Conservation (phyloP, 495 filamentous ascomycete genomes). For the Xylaria flabelliformis region DNA sequence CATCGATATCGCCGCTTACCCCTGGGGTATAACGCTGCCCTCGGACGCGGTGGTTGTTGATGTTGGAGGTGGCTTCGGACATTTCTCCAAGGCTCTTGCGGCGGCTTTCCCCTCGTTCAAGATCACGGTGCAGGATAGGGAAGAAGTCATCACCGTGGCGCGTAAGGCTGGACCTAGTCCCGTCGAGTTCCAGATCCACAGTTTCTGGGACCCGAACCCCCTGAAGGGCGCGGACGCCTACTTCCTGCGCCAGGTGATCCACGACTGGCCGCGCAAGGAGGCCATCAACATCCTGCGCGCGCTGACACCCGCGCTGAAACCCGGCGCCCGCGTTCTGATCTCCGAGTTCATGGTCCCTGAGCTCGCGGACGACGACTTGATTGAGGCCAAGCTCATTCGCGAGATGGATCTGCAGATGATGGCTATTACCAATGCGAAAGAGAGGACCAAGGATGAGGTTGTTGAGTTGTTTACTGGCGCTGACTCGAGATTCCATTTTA, state of each 20-base stretch:
- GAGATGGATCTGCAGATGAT: conserved; percentile 49
- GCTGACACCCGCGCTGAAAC: conserved; percentile 48
- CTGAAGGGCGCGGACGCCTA: conserved; percentile 55
- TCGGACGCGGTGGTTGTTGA: neutral
- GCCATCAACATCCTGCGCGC: conserved; percentile 44
- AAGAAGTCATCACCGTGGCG: neutral
- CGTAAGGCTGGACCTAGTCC: neutral
- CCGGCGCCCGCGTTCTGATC: conserved; percentile 48
- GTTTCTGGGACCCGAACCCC: conserved; percentile 30
- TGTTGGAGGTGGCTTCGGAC: neutral
- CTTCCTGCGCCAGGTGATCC: conserved; percentile 57
- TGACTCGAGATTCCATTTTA: conserved; percentile 31
- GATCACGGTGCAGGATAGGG: neutral
- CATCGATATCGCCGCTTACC: neutral
- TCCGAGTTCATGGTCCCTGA: conserved; percentile 48
- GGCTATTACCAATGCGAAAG: conserved; percentile 47
- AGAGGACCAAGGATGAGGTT: conserved; percentile 48
- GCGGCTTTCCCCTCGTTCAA: neutral
- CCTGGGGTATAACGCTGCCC: neutral
- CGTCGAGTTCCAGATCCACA: neutral
- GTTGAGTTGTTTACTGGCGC: conserved; percentile 10
- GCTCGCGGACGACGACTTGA: neutral
- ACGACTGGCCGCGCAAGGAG: conserved; percentile 53
- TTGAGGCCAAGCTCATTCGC: conserved; percentile 18
- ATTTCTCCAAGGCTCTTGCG: neutral